Evolutionary conservation across 352 stramenopile species (phyloP), one percentile per base, ranked within the genome.

Genomic region (Phytophthora pseudosyringae): DNA sequence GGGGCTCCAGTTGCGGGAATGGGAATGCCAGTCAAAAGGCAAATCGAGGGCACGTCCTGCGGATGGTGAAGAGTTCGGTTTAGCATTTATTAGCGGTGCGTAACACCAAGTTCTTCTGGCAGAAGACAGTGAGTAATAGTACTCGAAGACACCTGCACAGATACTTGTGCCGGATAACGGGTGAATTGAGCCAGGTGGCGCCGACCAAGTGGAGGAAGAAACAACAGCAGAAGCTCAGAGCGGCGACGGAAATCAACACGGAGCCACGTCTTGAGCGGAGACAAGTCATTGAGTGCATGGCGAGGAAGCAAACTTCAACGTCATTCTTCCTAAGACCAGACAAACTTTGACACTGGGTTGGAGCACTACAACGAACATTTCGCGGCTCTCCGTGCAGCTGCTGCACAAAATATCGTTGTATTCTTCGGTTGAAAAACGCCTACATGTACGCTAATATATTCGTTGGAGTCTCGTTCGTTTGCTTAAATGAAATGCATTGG

Each of bases 11-110:
- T 65, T 46, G 13, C 25, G 38, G 12, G n/a, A 60, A 65, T 60
- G 39, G 26, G 46, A 61, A 66, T 66, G 62, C 47, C 62, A 66
- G 35, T 49, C 45, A 70, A 70, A 21, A 60, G 47, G 39, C 62
- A 70, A 70, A 70, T 70, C 62, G 62, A 65, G 48, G 38, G 48
- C 55, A 50, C 35, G 21, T 51, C 49, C 32, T 59, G 6, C 46
- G 28, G 47, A 65, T 66, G 54, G 36, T 54, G 38, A 69, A 35
- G 41, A 33, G 54, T 69, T 54, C 47, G 46, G 61, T 54, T 64
- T 52, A n/a, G 31, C 33, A 36, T 28, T 29, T 44, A 28, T n/a
- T n/a, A 67, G 43, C 15, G 12, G 11, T 2, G 12, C 12, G 12
- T 46, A 51, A n/a, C 43, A 12, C 9, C 25, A 46, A 52, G 36